Evolutionary conservation across 2,329 filamentous ascomycete genomes (phyloP), one percentile per base, ranked within the genome.

Genomic region (Cylindrodendrum hubeiense): DNA sequence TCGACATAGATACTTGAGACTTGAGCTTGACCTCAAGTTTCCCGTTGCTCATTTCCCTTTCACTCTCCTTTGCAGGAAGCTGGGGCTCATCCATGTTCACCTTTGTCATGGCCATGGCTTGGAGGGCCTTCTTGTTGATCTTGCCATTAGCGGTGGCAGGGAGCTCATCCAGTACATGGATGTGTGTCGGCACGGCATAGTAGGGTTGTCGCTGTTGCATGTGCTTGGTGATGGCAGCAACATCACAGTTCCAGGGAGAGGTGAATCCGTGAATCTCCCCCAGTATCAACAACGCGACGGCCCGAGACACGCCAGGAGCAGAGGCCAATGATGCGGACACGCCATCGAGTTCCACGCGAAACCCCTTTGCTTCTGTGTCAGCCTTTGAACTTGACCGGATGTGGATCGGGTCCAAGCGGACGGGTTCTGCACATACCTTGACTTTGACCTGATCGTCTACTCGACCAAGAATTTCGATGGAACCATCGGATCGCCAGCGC

Each of bases 391-490:
- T 21, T 19, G 44, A 51, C 21, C 3, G 9, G 49, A 39, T 22
- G 47, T 19, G 17, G 47, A 51, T 19, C 3, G 9, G 47, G 33
- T 26, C 43, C n/a, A 43, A 24, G 22, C 30, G n/a, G 15, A 39
- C 28, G 53, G 33, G 6, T 50, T 26, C 22, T 26, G 21, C 12
- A 64, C 69, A 53, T 74, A 83, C 82, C 77, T 88, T 87, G 72
- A 90, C 83, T 76, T 90, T 90, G 64, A 90, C 85, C 71, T 90
- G 88, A 65, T 89, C 87, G 68, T 90, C 88, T n/a, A 81, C 81
- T 37, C 87, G 83, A 4, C 88, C 87, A 34, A 88, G 81, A 22
- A 85, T 86, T 46, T 87, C 81, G 39, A 90, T 79, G 26, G 80
- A 82, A 12, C 88, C 87, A 69, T 87, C 83, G 2, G 79, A 72